Base-by-base conservation (phyloP, 1,284 basidiomycete genomes). In the Malassezia restricta region DNA sequence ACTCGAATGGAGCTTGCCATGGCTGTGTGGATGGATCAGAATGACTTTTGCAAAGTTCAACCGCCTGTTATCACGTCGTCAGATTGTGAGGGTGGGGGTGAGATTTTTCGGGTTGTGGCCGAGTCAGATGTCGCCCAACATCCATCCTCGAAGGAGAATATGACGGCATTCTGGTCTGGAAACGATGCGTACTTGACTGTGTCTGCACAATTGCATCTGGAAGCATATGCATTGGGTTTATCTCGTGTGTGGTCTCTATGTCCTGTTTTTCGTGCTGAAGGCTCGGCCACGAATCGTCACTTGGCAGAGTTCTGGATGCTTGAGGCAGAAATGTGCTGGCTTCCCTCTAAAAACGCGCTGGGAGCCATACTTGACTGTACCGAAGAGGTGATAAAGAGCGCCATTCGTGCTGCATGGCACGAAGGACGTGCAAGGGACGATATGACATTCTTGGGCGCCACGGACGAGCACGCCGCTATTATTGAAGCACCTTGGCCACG, bases 251-350 rank as follows among this genome's bases (percentile, higher is more conserved):
- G 90, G 77, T 90, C 89, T 0, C 79, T 95, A 20, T 84, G 85
- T 0, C 91, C 92, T 0, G 83, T 83, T 54, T 99, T 98, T 75
- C 83, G 92, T 17, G 92, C 92, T 15, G 92, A 99, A 67, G 81
- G 82, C 6, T 86, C 83, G 4, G 80, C 84, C 62, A 96, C 92
- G 1, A 82, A 81, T 44, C 79, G 92, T n/a, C 92, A 99, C 74
- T 79, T 99, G 6, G 82, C 87, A 43, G 94, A 99, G 72, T 99
- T 98, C 74, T 94, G 88, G 86, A 98, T 98, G 92, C 80, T 94
- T 51, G 92, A 99, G 75, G 89, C 86, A 0, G 92, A 73, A 29
- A 49, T 65, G 50, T 62, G 59, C 38, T 68, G 62, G 43, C 45
- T 57, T 3, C 50, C 40, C 5, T 43, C 40, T 8, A 27, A 43